Base-by-base conservation (phyloP, 2,329 filamentous ascomycete species). In the Atkinsonella texensis region DNA sequence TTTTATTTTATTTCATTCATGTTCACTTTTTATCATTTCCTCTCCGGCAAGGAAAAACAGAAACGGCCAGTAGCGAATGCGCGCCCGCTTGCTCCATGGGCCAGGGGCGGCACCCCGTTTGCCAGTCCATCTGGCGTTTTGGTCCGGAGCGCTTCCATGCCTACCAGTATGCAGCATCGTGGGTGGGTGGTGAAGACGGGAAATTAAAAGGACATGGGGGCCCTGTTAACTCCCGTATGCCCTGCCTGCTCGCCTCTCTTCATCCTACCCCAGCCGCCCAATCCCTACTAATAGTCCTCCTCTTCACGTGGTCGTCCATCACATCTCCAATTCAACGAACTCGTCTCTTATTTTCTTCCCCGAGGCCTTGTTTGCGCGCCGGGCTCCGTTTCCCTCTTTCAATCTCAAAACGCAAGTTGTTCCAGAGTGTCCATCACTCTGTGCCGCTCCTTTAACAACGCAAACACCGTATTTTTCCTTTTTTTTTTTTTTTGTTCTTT, bases 371-470 rank as follows among this genome's bases (percentile, higher is more conserved):
- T 53, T 48, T 48, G 39, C 48, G 28, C 44, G 39, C 44, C 44
- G 52, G 51, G 40, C 44, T 44, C 31, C 18, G 47, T 48, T 23
- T 23, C 38, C 28, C 33, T 50, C 33, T 50, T 52, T 56, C 46
- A 51, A 50, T 32, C 28, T 12, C 50, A 53, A 48, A 52, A 56
- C 52, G 45, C 53, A 42, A n/a, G 2, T 44, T n/a, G 49, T 46
- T 45, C 33, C 51, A 62, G 60, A 61, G 60, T 62, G 58, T 59
- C 57, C 45, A 50, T 58, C 42, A 58, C 59, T 62, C 48, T 45
- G 52, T 48, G 48, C 39, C 51, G 51, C 42, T 52, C 51, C 13
- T 49, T 52, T 31, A 33, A 41, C 45, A 23, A 32, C 18, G 31
- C 39, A 23, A 23, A 23, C 2, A 23, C 20, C 20, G 20, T 23